A percentile compares a stretch with the other conserved stretches of the same genome.
Evolutionary conservation across 768 basidiomycete species (phyloP).

Genomic region (Collybia sordida): DNA sequence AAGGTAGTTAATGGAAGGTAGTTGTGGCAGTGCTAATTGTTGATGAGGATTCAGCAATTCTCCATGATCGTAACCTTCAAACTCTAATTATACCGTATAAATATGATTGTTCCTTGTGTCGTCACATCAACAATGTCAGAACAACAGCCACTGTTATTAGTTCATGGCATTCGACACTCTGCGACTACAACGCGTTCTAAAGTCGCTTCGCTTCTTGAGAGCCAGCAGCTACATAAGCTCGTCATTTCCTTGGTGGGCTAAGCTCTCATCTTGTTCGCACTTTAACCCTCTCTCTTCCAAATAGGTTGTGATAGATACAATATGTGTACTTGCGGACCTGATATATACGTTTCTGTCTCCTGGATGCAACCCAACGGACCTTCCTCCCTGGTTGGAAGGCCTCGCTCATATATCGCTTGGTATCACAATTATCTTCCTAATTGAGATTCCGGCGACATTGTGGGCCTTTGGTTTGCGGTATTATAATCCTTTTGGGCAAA

Average conservation of each 20-base stretch:
- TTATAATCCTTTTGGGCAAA: constrained; percentile 60
- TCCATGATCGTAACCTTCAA: too few relatives aligned
- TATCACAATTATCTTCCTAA: constrained; percentile 72
- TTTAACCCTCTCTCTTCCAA: neutral
- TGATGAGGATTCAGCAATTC: too few relatives aligned
- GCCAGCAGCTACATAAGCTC: constrained; percentile 48
- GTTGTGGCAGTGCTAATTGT: too few relatives aligned
- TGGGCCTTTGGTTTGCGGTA: constrained; percentile 65
- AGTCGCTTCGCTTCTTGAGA: constrained; percentile 52
- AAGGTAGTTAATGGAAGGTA: too few relatives aligned
- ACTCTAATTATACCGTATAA: neutral
- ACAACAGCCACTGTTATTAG: constrained; percentile 45
- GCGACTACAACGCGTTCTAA: constrained; percentile 25
- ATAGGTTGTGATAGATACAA: constrained; percentile 63
- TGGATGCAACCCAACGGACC: constrained; percentile 46
- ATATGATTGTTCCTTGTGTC: neutral
- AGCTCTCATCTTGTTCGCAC: constrained; percentile 13
- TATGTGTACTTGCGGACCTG: constrained; percentile 73
- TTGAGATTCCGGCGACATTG: constrained; percentile 72
- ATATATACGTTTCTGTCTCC: constrained; percentile 63
- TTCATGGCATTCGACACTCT: neutral
- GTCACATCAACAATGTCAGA: constrained; percentile 38
- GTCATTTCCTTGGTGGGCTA: constrained; percentile 57
- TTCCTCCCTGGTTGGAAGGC: constrained; percentile 62
- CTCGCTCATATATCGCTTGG: constrained; percentile 60